These are phyloP conservation scores for Gigaspora rosea DNA, from an alignment of 192 early-diverging fungal genomes.

Conservation along the genomic window DNA sequence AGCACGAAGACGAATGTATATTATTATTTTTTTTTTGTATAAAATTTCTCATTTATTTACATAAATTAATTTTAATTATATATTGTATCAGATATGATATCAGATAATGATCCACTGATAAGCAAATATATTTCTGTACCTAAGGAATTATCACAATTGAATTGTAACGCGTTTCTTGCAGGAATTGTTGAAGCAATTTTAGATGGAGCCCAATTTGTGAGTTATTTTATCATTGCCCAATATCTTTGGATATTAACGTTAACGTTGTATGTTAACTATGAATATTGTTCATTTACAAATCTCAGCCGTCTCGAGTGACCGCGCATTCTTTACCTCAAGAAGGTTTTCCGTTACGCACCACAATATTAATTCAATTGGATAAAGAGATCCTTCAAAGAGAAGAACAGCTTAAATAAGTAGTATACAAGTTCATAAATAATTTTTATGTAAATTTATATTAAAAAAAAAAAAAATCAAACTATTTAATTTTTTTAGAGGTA, in stretches of 20 bases:
- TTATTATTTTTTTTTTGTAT: not conserved
- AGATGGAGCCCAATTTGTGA: slow-evolving; percentile 88
- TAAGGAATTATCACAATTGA: slow-evolving; percentile 88
- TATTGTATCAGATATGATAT: slow-evolving; percentile 86
- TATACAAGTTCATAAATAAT: no score
- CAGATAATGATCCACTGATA: slow-evolving; percentile 94
- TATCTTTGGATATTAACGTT: not conserved
- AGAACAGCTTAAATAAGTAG: slow-evolving; percentile 61
- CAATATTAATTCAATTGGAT: slow-evolving; percentile 96
- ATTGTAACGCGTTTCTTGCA: slow-evolving; percentile 92
- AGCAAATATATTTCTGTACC: slow-evolving; percentile 93
- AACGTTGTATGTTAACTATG: not conserved
- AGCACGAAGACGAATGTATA: slow-evolving; percentile 96
- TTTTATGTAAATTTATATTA: no score
- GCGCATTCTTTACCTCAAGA: slow-evolving; percentile 91
- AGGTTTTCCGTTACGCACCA: slow-evolving; percentile 85
- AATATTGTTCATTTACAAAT: not conserved
- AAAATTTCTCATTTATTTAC: not conserved
- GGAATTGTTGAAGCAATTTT: slow-evolving; percentile 96
- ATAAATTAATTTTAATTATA: not conserved
- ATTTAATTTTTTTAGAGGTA: no score
- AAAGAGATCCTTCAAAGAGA: slow-evolving; percentile 76
- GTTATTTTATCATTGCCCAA: slow-evolving; percentile 33
- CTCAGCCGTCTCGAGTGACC: slow-evolving; percentile 81
- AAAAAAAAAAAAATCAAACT: no score